Percentiles rank a stretch among this genome's conserved stretches.
These are phyloP conservation scores for Pneumocystis jirovecii DNA, from an alignment of 1,139 yeast genomes.

Conservation along the genomic window DNA sequence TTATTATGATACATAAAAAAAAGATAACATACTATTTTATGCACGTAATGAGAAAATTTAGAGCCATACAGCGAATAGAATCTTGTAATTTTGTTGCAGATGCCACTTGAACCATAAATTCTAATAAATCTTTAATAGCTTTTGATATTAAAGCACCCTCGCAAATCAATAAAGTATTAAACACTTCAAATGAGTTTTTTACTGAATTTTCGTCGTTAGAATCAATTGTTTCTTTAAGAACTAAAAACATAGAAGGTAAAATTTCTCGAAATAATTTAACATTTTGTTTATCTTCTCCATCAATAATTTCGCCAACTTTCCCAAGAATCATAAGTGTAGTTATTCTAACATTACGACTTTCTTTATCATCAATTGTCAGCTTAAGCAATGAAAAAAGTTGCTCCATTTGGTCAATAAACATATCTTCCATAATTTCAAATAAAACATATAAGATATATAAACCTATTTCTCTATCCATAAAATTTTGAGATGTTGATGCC, in stretches of 20 bases:
- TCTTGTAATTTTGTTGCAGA: slow-evolving; percentile 54
- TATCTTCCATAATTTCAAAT: slow-evolving; percentile 40
- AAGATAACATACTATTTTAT: slow-evolving; percentile 39
- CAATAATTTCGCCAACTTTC: slow-evolving; percentile 53
- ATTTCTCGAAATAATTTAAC: slow-evolving; percentile 49
- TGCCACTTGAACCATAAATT: slow-evolving; percentile 53
- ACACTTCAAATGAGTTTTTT: slow-evolving; percentile 66
- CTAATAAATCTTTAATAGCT: slow-evolving; percentile 51
- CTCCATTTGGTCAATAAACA: slow-evolving; percentile 46
- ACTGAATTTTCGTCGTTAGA: slow-evolving; percentile 60
- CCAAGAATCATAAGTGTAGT: slow-evolving; percentile 75
- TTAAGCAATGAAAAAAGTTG: slow-evolving; percentile 39
- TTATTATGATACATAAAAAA: slow-evolving; percentile 24
- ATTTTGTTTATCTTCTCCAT: slow-evolving; percentile 35
- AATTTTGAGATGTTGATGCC: slow-evolving; percentile 45
- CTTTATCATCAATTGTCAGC: slow-evolving; percentile 48
- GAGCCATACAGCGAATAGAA: slow-evolving; percentile 68
- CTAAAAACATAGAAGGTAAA: slow-evolving; percentile 70
- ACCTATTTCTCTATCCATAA: slow-evolving; percentile 66
- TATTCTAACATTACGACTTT: slow-evolving; percentile 58
- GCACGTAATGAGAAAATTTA: slow-evolving; percentile 71
- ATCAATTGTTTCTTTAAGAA: slow-evolving; percentile 58
- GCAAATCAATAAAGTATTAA: slow-evolving; percentile 61
- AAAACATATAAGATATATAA: slow-evolving; percentile 64
- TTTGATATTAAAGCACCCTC: slow-evolving; percentile 73